Conservation (phyloP, 73 alveolate genomes). For the Blepharisma japonicum region DNA sequence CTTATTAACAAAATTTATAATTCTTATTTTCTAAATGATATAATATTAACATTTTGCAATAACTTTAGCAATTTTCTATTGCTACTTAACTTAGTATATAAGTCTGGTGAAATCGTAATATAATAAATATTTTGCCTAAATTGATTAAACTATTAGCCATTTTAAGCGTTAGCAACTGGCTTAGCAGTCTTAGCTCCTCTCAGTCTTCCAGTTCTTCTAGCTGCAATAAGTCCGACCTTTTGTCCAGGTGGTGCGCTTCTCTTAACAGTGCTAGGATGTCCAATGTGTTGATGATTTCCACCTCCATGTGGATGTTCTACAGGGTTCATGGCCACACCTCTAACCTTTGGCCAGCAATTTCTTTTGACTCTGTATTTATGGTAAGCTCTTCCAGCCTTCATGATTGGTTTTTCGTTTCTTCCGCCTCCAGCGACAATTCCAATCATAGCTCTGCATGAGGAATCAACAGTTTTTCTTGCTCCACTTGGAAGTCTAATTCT, state of each 20-base stretch:
- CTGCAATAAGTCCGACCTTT: not conserved
- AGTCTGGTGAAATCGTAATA: too few relatives aligned
- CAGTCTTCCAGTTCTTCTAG: not conserved
- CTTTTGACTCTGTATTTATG: not conserved
- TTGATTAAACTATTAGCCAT: too few relatives aligned
- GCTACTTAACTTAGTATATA: too few relatives aligned
- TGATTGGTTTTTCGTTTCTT: not conserved
- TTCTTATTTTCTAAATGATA: too few relatives aligned
- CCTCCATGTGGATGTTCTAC: not conserved
- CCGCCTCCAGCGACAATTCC: not conserved
- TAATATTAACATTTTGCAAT: too few relatives aligned
- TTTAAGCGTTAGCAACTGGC: too few relatives aligned
- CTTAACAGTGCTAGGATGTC: not conserved
- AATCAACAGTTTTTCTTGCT: not conserved
- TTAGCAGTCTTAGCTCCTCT: too few relatives aligned
- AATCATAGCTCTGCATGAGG: not conserved
- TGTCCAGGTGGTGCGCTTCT: not conserved
- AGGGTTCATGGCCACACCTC: not conserved
- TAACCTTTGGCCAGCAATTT: not conserved
- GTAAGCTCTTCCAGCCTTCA: too few relatives aligned
- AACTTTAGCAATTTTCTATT: too few relatives aligned
- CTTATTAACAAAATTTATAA: conserved; percentile 43
- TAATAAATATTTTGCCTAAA: too few relatives aligned
- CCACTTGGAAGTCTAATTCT: not conserved
- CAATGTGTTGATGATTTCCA: not conserved